Evolutionary conservation across 2,329 filamentous ascomycete species (phyloP).

Genomic region (Ceratocystis cubensis): DNA sequence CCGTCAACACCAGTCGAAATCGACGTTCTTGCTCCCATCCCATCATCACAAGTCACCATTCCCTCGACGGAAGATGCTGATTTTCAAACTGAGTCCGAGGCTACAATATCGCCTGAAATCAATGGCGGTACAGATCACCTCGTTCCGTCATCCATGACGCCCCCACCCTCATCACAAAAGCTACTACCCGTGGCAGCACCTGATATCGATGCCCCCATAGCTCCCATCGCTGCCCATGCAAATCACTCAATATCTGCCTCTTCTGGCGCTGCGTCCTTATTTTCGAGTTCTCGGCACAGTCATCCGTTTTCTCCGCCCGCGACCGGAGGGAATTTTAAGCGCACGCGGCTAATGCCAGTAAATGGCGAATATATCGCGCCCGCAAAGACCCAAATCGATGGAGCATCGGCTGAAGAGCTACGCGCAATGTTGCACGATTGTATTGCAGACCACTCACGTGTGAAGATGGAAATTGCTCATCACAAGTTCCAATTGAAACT

Average conservation of each 20-base stretch:
- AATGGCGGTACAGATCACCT: slow-evolving; percentile 35
- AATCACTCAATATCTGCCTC: slow-evolving; percentile 22
- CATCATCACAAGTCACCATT: slow-evolving; percentile 40
- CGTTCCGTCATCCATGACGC: slow-evolving; percentile 47
- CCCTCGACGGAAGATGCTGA: slow-evolving; percentile 44
- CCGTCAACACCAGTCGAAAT: slow-evolving; percentile 12
- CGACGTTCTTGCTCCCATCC: slow-evolving; percentile 3
- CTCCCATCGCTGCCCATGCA: not conserved
- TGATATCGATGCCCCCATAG: slow-evolving; percentile 6
- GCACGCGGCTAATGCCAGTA: slow-evolving; percentile 21
- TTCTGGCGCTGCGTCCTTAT: slow-evolving; percentile 24
- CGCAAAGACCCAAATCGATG: slow-evolving; percentile 37
- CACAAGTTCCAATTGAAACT: slow-evolving; percentile 84
- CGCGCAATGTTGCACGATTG: slow-evolving; percentile 43
- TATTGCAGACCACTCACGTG: slow-evolving; percentile 43
- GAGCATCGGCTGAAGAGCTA: slow-evolving; percentile 44
- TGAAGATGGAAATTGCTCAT: slow-evolving; percentile 76
- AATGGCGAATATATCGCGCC: slow-evolving; percentile 37
- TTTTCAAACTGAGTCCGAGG: slow-evolving; percentile 38
- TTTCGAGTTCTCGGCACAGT: slow-evolving; percentile 33
- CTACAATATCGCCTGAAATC: slow-evolving; percentile 39
- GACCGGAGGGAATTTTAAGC: slow-evolving; percentile 27
- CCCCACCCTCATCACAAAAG: slow-evolving; percentile 39
- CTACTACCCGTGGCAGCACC: slow-evolving; percentile 7
- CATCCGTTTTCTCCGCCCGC: slow-evolving; percentile 43